These are phyloP conservation scores for Pharnaceum exiguum DNA, from an alignment of 148 eudicot genomes.

Conservation along the genomic window DNA sequence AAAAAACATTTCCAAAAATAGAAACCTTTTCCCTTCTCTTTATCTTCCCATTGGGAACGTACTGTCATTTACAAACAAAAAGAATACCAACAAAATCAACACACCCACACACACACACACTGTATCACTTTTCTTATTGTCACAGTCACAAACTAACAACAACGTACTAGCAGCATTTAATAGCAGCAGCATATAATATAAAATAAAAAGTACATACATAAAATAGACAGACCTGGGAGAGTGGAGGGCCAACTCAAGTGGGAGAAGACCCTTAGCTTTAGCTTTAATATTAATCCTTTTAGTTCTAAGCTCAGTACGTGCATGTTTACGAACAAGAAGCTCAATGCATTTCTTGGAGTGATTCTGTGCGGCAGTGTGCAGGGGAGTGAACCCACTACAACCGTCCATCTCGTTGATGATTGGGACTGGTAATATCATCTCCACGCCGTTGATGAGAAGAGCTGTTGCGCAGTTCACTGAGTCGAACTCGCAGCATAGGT, in stretches of 20 bases:
- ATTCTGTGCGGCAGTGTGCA: slow-evolving; percentile 35
- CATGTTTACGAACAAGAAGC: slow-evolving; percentile 27
- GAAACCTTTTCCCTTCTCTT: not conserved
- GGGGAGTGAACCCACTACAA: slow-evolving; percentile 17
- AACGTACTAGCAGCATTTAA: too few relatives aligned
- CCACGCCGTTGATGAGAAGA: slow-evolving; percentile 24
- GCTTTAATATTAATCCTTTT: slow-evolving; percentile 14
- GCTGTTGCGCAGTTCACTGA: slow-evolving; percentile 15
- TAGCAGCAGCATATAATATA: too few relatives aligned
- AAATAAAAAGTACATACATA: too few relatives aligned
- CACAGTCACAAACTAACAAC: too few relatives aligned
- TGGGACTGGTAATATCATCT: slow-evolving; percentile 12
- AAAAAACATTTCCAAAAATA: not conserved
- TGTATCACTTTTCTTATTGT: not conserved
- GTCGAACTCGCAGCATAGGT: slow-evolving; percentile 33
- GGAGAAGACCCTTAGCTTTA: slow-evolving; percentile 4
- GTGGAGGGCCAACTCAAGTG: slow-evolving; percentile 30
- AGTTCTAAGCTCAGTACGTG: slow-evolving; percentile 30
- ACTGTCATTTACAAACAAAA: slow-evolving; percentile 5
- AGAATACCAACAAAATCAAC: not conserved
- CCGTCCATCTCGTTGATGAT: slow-evolving; percentile 22
- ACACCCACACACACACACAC: not conserved
- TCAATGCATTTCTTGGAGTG: slow-evolving; percentile 25
- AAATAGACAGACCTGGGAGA: slow-evolving; percentile 25
- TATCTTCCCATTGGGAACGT: not conserved